Evolutionary conservation across 2,329 filamentous ascomycete genomes (phyloP), one percentile per base, ranked within the genome.

Genomic region (Zymoseptoria tritici): DNA sequence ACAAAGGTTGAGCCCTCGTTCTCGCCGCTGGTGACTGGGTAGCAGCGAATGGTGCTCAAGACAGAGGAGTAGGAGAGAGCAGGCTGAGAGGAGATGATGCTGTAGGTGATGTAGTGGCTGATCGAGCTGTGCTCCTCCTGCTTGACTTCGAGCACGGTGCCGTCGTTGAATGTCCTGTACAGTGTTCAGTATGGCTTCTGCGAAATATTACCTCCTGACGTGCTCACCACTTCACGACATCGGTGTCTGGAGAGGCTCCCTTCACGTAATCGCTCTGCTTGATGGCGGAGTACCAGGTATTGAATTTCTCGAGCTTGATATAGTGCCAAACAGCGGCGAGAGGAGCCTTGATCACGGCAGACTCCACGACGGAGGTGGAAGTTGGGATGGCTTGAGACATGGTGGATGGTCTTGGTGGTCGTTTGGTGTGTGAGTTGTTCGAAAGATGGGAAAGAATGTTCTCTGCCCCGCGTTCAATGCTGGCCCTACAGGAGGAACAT

Each of bases 81-180:
- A 9, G 86, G 86, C 74, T 84, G 78, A 24, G 85, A 80, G 9
- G 83, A 81, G 76, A 90, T 89, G 76, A 89, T 78, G 63, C 82
- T 85, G 80, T 89, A 90, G 61, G 86, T 89, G 75, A 90, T 88
- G 79, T 81, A 89, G 79, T 89, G 86, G 72, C 89, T 84, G 78
- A 89, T 86, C 64, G 80, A 81, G 65, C 83, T 87, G 76, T 89
- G 86, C 78, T 88, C 87, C 75, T 90, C 87, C 77, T 87, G 85
- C 83, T 89, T 89, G 66, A 90, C 84, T 73, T 89, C 85, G 20
- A 88, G 76, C 58, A 83, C 80, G 26, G 82, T 84, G 55, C 85
- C 85, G 68, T 90, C 87, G 73, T 85, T 84, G 79, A 89, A 90
- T 20, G 80, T 82, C 86, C 86, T 89, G 73, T 82, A 81, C 69